A percentile compares a stretch with the other conserved stretches of the same genome.
These are phyloP conservation scores for Escovopsis sp. DNA, from an alignment of 2,329 filamentous ascomycete genomes.

Conservation along the genomic window DNA sequence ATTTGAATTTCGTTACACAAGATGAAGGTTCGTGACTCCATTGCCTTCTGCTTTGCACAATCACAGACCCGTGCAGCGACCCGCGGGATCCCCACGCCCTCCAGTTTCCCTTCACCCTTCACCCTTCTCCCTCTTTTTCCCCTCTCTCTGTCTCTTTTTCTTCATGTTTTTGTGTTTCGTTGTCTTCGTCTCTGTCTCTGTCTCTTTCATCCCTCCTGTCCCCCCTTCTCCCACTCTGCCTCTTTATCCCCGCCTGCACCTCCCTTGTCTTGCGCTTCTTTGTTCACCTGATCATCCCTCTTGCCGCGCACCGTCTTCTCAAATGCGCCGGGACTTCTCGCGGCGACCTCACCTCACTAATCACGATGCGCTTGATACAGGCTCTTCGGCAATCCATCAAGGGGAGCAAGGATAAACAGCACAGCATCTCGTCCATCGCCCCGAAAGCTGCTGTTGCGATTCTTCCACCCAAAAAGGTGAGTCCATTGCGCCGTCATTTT, in stretches of 20 bases:
- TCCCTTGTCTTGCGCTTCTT: neutral
- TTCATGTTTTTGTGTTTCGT: no score
- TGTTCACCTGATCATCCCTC: neutral
- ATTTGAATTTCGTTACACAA: slow-evolving; percentile 15
- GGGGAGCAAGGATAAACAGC: slow-evolving; percentile 66
- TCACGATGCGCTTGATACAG: slow-evolving; percentile 36
- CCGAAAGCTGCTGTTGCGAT: slow-evolving; percentile 81
- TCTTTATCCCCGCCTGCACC: neutral
- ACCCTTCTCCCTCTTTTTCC: no score
- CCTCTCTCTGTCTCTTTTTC: no score
- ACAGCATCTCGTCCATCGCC: slow-evolving; percentile 57
- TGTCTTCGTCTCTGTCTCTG: no score
- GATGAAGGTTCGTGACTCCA: slow-evolving; percentile 21
- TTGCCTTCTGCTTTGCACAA: slow-evolving; percentile 4
- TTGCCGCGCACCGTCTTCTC: neutral
- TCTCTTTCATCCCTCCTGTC: neutral
- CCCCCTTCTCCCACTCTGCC: neutral
- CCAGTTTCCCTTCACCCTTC: no score
- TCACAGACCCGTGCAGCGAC: neutral
- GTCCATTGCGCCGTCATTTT: slow-evolving; percentile 10
- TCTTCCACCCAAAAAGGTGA: slow-evolving; percentile 83
- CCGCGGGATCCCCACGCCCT: neutral
- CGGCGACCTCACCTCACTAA: slow-evolving; percentile 19
- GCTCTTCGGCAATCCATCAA: slow-evolving; percentile 80
- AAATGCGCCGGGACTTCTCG: neutral